Base-by-base conservation (phyloP, 1,284 basidiomycete genomes). In the Afroboletus lepidellus region DNA sequence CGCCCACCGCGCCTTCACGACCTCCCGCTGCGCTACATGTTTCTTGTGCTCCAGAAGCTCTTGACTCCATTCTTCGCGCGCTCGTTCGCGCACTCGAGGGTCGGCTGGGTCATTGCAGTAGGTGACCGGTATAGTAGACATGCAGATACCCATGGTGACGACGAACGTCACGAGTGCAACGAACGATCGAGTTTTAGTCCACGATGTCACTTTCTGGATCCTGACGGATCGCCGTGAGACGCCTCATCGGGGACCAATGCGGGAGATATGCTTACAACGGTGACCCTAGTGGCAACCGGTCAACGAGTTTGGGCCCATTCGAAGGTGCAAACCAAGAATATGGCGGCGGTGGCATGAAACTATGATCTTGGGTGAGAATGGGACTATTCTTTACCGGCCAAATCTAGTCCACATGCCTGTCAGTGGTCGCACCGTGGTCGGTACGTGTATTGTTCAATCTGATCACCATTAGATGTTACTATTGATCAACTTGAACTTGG, bases 41-140 rank as follows among this genome's bases (percentile, higher is more conserved):
- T 33, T 58, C 36, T 63, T 42, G 18, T 61, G 42, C 23, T 43
- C 56, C 8, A 53, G 23, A 2, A 21, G 8, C 20, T 64, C 62
- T 32, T 24, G 50, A 33, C 15, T 44, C 61, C 62, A 64, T 25
- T 65, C 54, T 29, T 42, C 48, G 11, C 61, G 62, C 0, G 50
- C 11, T 9, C 61, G 59, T 21, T 65, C 53, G 15, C 59, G 59
- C 6, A 53, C 63, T 18, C 18, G 39, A 37, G 61, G 55, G 25
- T 63, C 59, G 0, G 25, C 36, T 9, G 58, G 60, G 36, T 65
- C 56, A 6, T 67, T 56, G 20, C 59, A 64, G 25, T 55, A 57
- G 3, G 59, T 57, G 20, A 62, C 7, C 16, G 63, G 59, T 42
- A 64, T 50, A 15, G 29, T 43, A 15, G 6, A 29, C 27, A 43